Evolutionary conservation across 129 eudicot species (phyloP), one percentile per base, ranked within the genome.

Genomic region (Flaveria robusta): DNA sequence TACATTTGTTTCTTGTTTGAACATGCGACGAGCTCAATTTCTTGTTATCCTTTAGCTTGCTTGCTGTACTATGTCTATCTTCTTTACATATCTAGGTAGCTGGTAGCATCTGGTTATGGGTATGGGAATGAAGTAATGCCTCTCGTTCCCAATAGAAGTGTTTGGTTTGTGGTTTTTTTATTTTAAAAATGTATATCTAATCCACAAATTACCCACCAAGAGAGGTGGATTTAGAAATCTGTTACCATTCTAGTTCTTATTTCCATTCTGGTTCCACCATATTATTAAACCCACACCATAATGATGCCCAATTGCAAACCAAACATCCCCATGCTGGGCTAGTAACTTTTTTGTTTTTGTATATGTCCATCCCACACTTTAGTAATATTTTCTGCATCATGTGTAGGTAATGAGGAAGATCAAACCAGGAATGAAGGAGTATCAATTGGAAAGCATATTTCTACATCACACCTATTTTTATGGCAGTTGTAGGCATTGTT

Each of bases 401-500:
- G 84, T 16, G 79, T 72, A 93, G 98, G 98, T 93, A 58, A 93
- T 93, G 98, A 87, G 88, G 81, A 87, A 87, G 68, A 64, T 83
- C 4, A 85, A 71, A 81, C 88, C 81, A 8, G 97, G 86, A 59
- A 93, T 90, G 97, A 88, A 93, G 81, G 98, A 91, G 79, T 93
- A 90, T 84, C 98, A 93, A 72, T 31, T 90, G 78, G 98, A 93
- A 86, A 93, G 98, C 85, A 80, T 87, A 81, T 93, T 93, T 88
- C 96, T 88, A 79, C 97, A 88, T 66, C 96, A 91, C 70, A 85
- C 96, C 45, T 93, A 93, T 86, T 87, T 90, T 84, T 93, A 88
- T 74, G 98, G 98, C 50, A 91, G 98, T 70, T 90, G 98, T 86
- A 87, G 98, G 84, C 98, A 93, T 80, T 93, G 98, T 79, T 93